Evolutionary conservation across 331 rosid species (phyloP).

Genomic region (Arachis monticola): DNA sequence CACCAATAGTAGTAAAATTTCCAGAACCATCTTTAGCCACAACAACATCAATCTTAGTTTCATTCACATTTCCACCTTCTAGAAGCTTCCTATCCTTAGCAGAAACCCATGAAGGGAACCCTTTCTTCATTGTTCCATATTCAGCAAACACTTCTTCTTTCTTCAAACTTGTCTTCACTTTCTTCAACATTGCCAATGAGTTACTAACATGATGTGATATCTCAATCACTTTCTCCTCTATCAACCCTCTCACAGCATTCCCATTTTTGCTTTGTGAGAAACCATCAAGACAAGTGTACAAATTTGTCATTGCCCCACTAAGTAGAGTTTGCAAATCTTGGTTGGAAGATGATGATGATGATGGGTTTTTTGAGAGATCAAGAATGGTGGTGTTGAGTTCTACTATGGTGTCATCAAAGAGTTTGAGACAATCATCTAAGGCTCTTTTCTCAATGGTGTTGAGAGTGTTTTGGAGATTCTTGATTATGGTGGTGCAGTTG

Average conservation of each 20-base stretch:
- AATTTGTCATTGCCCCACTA: conserved; percentile 86
- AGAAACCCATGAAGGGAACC: conserved; percentile 73
- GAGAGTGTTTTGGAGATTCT: conserved; percentile 36
- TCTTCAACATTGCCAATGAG: conserved; percentile 71
- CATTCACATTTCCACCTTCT: conserved; percentile 43
- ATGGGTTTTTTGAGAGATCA: conserved; percentile 47
- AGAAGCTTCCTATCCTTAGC: conserved; percentile 58
- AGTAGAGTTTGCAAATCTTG: conserved; percentile 62
- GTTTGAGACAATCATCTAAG: conserved; percentile 77
- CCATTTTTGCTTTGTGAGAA: conserved; percentile 45
- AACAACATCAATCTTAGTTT: conserved; percentile 53
- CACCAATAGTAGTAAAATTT: conserved; percentile 71
- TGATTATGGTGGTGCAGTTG: conserved; percentile 54
- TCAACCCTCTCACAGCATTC: conserved; percentile 33
- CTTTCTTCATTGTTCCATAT: conserved; percentile 52
- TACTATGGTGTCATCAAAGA: conserved; percentile 53
- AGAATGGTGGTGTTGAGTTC: conserved; percentile 53
- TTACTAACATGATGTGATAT: conserved; percentile 72
- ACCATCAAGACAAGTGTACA: conserved; percentile 81
- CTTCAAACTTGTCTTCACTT: conserved; percentile 41
- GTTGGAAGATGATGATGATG: conserved; percentile 3
- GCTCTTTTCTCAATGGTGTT: conserved; percentile 50
- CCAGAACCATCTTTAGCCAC: conserved; percentile 91
- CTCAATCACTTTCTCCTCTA: conserved; percentile 43
- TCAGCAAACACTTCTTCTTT: conserved; percentile 50